These are phyloP conservation scores for Tulasnella sp. DNA, from an alignment of 768 basidiomycete species.

Conservation along the genomic window DNA sequence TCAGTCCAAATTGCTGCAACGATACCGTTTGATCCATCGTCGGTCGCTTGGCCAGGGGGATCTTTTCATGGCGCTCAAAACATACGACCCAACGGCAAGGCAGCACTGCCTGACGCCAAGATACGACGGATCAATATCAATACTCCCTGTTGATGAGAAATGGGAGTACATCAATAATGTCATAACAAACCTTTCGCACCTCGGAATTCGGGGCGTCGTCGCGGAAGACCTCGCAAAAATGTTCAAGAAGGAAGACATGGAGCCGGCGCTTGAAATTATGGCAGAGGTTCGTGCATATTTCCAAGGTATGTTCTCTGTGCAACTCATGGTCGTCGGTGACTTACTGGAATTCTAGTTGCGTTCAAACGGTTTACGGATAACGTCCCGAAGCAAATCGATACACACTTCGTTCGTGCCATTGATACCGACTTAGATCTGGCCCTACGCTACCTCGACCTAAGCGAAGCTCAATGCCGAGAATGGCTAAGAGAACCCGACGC, in stretches of 20 bases:
- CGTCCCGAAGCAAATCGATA: constrained; percentile 44
- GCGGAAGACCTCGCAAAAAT: constrained; percentile 9
- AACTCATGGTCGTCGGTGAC: not conserved
- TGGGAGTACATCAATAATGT: constrained; percentile 2
- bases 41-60: not conserved
- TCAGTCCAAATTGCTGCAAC: not conserved
- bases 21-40: not conserved
- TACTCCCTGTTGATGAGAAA: constrained; percentile 24
- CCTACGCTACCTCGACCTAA: constrained; percentile 37
- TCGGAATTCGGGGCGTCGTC: constrained; percentile 40
- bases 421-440: constrained; percentile 34
- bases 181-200: not conserved
- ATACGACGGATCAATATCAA: constrained; percentile 33
- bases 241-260: constrained; percentile 3
- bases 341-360: constrained; percentile 32
- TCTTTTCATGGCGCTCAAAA: not conserved
- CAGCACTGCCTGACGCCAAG: not conserved
- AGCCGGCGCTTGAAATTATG: constrained; percentile 17
- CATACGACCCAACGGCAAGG: not conserved
- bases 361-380: constrained; percentile 50
- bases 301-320: constrained; percentile 8
- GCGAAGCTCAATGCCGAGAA: constrained; percentile 36
- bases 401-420: constrained; percentile 42
- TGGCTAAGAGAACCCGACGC: constrained; percentile 40
- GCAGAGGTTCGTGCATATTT: constrained; percentile 18